Base-by-base conservation (phyloP, 805 yeast genomes). In the Debaryomyces castellii region DNA sequence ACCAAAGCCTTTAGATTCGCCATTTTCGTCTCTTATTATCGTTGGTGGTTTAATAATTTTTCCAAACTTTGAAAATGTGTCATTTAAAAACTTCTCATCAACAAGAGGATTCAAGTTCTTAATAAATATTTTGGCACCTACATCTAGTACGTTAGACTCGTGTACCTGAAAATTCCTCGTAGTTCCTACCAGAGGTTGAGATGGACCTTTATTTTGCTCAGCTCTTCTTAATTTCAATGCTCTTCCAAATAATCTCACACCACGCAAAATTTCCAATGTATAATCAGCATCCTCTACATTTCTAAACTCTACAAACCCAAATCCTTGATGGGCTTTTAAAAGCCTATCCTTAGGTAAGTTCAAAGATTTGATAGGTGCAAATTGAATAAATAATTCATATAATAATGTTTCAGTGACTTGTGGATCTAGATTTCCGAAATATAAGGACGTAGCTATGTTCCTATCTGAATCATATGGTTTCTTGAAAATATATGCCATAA, bases 351-450 rank as follows among this genome's bases (percentile, higher is more conserved):
- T 83, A 5, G 97, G 97, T 51, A 94, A 71, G 49, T 84, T 77
- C 4, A 94, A 76, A 24, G 78, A 73, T 33, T 70, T 71, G 2
- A 92, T 77, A 0, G 96, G 96, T 0, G 92, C 90, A 35, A 89
- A 83, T 62, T 94, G 98, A 5, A 87, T 63, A 62, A 90, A 83
- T 17, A 94, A 74, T 62, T 94, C 99, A 58, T 84, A 88, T 23
- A 94, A 63, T 16, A 91, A 58, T 2, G 74, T 66, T 55, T 88
- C 96, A 1, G 83, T 81, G 4, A 83, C 96, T 40, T 78, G 77
- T 1, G 84, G 81, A 52, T 88, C 96, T 3, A 94, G 66, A 53
- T 90, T 89, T 0, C 97, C 97, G 12, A 90, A 76, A 59, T 88
- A 90, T 1, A 90, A 62, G 1, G 95, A 78, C 2, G 82, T 79